phyloP scores from a whole-genome alignment of 2,329 filamentous ascomycete genomes.

The Aspergillus transmontanensis region DNA sequence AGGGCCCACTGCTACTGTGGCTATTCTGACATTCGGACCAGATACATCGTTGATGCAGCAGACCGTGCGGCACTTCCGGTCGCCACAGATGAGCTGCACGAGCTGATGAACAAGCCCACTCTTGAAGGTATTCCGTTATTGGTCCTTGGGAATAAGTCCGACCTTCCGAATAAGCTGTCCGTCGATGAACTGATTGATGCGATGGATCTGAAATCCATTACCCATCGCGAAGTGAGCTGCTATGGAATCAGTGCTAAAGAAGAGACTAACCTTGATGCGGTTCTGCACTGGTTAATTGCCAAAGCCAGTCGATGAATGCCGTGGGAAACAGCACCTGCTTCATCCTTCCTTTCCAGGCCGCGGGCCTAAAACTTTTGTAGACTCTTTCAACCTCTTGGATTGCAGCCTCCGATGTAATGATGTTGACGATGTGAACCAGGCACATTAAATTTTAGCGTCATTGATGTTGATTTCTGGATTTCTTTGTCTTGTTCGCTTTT shows the following conservation, averaged over 20 bases:
- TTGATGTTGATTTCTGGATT: slow-evolving; percentile 5
- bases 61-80: slow-evolving; percentile 78
- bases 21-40: slow-evolving; percentile 33
- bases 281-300: slow-evolving; percentile 94
- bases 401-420: slow-evolving; percentile 51
- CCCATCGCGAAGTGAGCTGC: slow-evolving; percentile 92
- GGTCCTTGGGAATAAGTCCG: slow-evolving; percentile 95
- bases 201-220: slow-evolving; percentile 85
- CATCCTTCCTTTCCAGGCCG: slow-evolving; percentile 8
- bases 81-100: slow-evolving; percentile 89
- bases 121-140: slow-evolving; percentile 89
- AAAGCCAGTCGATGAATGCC: slow-evolving; percentile 70
- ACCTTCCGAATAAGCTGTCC: slow-evolving; percentile 84
- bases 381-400: slow-evolving; percentile 28
- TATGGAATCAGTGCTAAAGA: slow-evolving; percentile 99
- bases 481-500: slow-evolving; percentile 5
- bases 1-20: neutral
- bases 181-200: slow-evolving; percentile 95
- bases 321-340: slow-evolving; percentile 7
- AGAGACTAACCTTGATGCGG: slow-evolving; percentile 96
- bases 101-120: slow-evolving; percentile 79
- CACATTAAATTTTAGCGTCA: slow-evolving; percentile 19
- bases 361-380: slow-evolving; percentile 16
- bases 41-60: slow-evolving; percentile 95
- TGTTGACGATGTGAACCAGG: slow-evolving; percentile 48